A percentile compares a stretch with the other conserved stretches of the same genome.
Evolutionary conservation across 805 yeast genomes (phyloP).

Genomic region (Cyberlindnera subsufficiens): DNA sequence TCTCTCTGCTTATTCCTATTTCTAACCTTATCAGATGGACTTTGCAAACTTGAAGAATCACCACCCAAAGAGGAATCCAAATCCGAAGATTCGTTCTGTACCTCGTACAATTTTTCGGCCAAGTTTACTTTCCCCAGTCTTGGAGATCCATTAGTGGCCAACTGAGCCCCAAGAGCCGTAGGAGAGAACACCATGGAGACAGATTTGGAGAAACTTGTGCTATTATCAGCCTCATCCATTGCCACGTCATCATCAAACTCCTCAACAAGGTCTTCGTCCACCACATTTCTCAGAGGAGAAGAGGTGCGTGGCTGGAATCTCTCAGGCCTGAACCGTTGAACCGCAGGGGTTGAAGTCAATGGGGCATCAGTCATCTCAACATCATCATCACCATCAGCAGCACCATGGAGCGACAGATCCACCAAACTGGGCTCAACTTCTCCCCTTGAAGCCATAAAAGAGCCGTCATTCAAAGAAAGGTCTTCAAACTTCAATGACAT

Average conservation of each 20-base stretch:
- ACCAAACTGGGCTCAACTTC: neutral
- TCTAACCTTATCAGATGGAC: constrained; percentile 4
- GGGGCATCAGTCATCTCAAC: constrained; percentile 1
- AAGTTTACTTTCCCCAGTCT: constrained; percentile 5
- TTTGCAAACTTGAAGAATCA: neutral
- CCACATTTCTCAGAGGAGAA: constrained; percentile 8
- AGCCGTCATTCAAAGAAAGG: neutral
- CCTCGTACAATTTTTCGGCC: constrained; percentile 5
- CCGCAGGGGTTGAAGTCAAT: constrained; percentile 1
- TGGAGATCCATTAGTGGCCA: constrained; percentile 19
- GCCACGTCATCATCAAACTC: constrained; percentile 2
- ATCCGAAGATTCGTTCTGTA: constrained; percentile 4
- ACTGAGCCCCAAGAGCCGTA: constrained; percentile 22
- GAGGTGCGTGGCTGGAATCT: constrained; percentile 17
- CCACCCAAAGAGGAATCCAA: constrained; percentile 1
- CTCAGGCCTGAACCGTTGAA: constrained; percentile 1
- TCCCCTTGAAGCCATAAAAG: neutral
- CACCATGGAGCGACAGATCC: neutral
- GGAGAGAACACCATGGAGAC: constrained; percentile 15
- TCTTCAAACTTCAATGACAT: neutral
- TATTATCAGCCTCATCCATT: constrained; percentile 6
- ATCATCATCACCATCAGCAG: neutral
- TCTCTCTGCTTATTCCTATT: constrained; percentile 7
- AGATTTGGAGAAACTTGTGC: neutral
- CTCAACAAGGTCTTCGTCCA: neutral